Conservation (phyloP, 2,329 filamentous ascomycete species). For the Alternaria angustiovoidea region DNA sequence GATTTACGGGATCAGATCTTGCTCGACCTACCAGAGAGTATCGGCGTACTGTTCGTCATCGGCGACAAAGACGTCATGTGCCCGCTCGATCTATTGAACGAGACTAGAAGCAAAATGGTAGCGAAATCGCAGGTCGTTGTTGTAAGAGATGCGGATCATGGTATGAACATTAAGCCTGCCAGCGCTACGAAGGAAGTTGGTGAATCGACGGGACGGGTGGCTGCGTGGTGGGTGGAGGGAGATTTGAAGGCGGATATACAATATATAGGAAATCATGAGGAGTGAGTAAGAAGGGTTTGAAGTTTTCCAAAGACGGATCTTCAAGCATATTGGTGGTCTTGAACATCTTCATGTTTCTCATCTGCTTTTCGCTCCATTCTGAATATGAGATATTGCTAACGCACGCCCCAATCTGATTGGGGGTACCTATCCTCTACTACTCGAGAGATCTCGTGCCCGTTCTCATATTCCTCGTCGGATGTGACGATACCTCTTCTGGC, state of each 20-base stretch:
- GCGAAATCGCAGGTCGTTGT: constrained; percentile 48
- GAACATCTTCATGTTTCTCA: too few species aligned
- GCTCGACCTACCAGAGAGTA: constrained; percentile 37
- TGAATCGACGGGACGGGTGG: constrained; percentile 43
- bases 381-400: too few species aligned
- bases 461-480: not conserved
- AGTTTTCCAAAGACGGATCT: too few species aligned
- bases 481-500: accelerated
- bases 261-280: constrained; percentile 7
- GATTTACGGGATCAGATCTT: constrained; percentile 52
- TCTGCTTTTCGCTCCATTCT: too few species aligned
- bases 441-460: not conserved
- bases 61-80: constrained; percentile 44
- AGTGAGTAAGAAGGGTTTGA: not conserved
- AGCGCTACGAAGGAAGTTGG: constrained; percentile 37
- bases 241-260: constrained; percentile 7
- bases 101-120: constrained; percentile 49
- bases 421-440: not conserved
- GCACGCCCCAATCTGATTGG: accelerated
- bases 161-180: constrained; percentile 49
- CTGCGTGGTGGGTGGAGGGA: constrained; percentile 45
- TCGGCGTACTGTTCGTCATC: constrained; percentile 52
- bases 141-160: constrained; percentile 52
- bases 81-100: constrained; percentile 26
- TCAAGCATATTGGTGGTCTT: too few species aligned